Evolutionary conservation across 805 yeast genomes (phyloP), one percentile per base, ranked within the genome.

Genomic region (Lachancea waltii): DNA sequence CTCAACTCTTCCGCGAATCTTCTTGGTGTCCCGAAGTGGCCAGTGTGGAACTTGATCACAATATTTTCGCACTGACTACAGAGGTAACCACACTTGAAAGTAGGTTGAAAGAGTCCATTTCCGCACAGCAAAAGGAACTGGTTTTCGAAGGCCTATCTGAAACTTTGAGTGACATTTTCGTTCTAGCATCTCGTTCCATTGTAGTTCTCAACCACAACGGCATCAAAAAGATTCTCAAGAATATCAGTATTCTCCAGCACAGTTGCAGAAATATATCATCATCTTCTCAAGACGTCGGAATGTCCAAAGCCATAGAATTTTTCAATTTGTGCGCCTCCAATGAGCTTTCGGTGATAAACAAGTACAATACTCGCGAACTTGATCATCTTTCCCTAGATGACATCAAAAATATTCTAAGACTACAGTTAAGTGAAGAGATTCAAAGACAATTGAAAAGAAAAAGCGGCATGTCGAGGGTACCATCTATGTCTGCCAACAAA

Each of bases 371-470:
- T 5, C 45, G 48, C 3, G 47, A 50, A 24, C 35, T 58, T 4
- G 20, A 38, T 8, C 42, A 35, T 21, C 50, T 45, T 15, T 35
- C 51, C 2, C 30, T 35, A 10, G 47, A 42, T 15, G 57, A 55
- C 30, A 36, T 58, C 20, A 56, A 53, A 35, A 53, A 45, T 16
- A 48, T 56, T 7, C n/a, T 60, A 22, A 48, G 62, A 41, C 36
- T 60, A 22, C 57, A 49, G 26, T 53, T 56, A 25, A 58, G 63
- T 35, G 63, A 58, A 24, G 57, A 56, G 13, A 21, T 56, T 9
- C 44, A 46, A 3, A 46, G 49, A 15, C 59, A 51, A 38, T 35
- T 43, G 6, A 47, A 43, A 29, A 40, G 53, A 34, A 35, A 46
- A 15, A 44, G 49, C 17, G 41, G 46, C 5, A 35, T 36, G 7